These are phyloP conservation scores for Beauveria australis DNA, from an alignment of 2,329 filamentous ascomycete species.

Conservation along the genomic window DNA sequence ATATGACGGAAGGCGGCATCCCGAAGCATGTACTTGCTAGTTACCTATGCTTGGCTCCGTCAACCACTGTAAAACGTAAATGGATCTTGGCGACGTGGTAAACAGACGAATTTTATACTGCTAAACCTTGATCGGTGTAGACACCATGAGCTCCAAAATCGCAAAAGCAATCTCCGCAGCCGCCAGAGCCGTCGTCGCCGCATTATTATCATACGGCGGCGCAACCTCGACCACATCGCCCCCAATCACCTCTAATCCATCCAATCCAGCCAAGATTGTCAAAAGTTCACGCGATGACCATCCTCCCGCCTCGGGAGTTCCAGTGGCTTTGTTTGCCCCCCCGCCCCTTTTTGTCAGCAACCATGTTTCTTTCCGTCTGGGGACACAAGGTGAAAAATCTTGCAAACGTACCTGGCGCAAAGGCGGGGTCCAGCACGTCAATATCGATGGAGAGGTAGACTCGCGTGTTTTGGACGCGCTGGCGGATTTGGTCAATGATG, in stretches of 20 bases:
- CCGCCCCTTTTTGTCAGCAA: not conserved
- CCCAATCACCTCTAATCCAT: conserved; percentile 70
- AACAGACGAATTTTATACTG: not conserved
- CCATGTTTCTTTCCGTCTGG: too few relatives aligned
- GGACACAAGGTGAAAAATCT: too few relatives aligned
- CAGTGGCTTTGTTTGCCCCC: conserved; percentile 48
- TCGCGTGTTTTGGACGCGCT: conserved; percentile 60
- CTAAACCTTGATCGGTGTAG: conserved; percentile 12
- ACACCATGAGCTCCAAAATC: conserved; percentile 41
- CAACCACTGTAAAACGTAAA: not conserved
- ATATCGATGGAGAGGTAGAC: conserved; percentile 73
- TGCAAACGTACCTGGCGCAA: conserved; percentile 14
- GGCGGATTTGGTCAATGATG: conserved; percentile 58
- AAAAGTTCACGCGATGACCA: conserved; percentile 82
- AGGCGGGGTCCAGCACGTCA: conserved; percentile 64
- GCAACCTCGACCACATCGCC: conserved; percentile 81
- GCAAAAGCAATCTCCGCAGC: conserved; percentile 77
- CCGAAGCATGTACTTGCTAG: not conserved
- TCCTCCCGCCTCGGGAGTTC: conserved; percentile 76
- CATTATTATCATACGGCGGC: conserved; percentile 70
- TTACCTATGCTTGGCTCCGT: not conserved
- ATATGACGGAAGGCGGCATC: not conserved
- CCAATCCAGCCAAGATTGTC: conserved; percentile 66
- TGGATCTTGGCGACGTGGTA: too few relatives aligned
- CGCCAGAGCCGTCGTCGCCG: conserved; percentile 69